Evolutionary conservation across 192 early-diverging fungal genomes (phyloP).

Genomic region (Allomyces javanicus): DNA sequence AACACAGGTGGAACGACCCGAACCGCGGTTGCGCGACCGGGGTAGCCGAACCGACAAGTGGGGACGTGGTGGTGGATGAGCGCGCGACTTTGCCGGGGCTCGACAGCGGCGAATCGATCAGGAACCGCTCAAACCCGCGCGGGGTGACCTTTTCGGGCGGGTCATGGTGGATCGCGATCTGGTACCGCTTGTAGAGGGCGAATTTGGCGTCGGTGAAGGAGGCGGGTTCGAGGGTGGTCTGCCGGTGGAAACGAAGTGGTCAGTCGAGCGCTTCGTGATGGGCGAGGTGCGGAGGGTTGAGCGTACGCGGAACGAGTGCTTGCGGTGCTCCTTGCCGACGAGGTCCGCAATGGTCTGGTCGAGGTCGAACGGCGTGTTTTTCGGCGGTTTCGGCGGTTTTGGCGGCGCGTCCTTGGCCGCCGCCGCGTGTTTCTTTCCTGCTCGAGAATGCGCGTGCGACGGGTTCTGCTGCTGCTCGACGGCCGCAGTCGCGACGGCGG

Average conservation of each 20-base stretch:
- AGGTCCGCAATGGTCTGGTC: constrained; percentile 15
- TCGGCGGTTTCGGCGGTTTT: not conserved
- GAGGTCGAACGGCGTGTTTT: constrained; percentile 2
- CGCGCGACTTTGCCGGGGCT: not conserved
- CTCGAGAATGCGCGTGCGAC: too few species aligned
- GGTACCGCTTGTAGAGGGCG: constrained; percentile 61
- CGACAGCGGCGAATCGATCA: constrained; percentile 52
- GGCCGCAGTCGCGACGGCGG: constrained; percentile 5
- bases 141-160: constrained; percentile 23
- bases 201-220: constrained; percentile 53
- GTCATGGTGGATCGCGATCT: constrained; percentile 64
- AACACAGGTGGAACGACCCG: constrained; percentile 82
- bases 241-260: not conserved
- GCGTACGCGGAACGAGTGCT: too few species aligned
- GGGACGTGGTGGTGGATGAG: not conserved
- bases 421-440: not conserved
- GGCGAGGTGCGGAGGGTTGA: too few species aligned
- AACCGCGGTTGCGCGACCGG: constrained; percentile 20
- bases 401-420: not conserved
- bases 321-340: too few species aligned
- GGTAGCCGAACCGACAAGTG: not conserved
- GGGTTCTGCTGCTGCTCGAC: too few species aligned
- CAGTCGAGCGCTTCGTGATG: not conserved
- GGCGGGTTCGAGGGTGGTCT: constrained; percentile 41
- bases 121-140: constrained; percentile 36